Conservation (phyloP, 352 stramenopile species). For the Globisporangium alternatum region DNA sequence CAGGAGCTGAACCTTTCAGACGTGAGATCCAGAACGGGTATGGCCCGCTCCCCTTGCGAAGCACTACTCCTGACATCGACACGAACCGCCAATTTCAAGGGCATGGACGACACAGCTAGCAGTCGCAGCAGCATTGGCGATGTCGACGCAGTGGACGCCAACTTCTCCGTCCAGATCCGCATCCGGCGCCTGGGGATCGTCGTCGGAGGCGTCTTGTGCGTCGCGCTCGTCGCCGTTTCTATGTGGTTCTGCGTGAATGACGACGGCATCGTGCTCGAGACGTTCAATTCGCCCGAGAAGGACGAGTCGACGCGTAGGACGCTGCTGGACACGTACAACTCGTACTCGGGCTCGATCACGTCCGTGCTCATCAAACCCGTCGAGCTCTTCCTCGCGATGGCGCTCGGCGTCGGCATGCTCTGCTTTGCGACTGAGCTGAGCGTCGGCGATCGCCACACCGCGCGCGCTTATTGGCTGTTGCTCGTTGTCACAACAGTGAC, state of each 20-base stretch:
- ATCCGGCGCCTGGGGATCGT: background rate
- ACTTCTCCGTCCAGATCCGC: background rate
- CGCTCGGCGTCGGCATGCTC: background rate
- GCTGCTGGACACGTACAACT: slow-evolving; percentile 8
- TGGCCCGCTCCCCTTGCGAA: no score
- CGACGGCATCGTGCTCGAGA: background rate
- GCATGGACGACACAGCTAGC: no score
- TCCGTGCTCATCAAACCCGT: background rate
- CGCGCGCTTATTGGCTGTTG: background rate
- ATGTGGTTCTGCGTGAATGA: background rate
- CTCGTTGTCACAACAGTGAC: background rate
- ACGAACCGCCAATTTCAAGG: no score
- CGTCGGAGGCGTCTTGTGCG: background rate
- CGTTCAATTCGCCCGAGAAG: background rate
- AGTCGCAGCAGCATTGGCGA: no score
- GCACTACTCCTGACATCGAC: no score
- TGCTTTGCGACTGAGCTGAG: background rate
- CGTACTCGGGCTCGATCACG: slow-evolving; percentile 1
- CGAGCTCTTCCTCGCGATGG: no score
- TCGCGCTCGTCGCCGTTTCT: background rate
- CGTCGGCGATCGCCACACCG: background rate
- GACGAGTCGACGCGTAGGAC: background rate
- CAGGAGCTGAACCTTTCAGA: no score
- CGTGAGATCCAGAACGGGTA: no score
- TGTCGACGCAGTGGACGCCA: no score